These are phyloP conservation scores for Lactarius sp. DNA, from an alignment of 768 basidiomycete species.

Conservation along the genomic window DNA sequence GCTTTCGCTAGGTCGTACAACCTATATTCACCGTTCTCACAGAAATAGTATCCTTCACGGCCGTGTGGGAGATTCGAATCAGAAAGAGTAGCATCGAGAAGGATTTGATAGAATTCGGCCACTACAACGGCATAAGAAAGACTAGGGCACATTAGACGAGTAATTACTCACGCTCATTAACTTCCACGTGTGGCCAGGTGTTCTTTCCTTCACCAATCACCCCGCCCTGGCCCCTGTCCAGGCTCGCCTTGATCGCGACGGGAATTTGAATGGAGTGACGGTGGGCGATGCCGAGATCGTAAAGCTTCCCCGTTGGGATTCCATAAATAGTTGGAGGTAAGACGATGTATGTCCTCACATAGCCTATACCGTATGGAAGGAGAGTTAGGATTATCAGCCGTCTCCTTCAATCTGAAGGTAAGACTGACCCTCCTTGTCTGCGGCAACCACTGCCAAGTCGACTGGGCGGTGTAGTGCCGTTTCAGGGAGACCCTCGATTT, in stretches of 20 bases:
- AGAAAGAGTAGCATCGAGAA: constrained; percentile 38
- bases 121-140: constrained; percentile 30
- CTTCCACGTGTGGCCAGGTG: constrained; percentile 54
- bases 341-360: constrained; percentile 48
- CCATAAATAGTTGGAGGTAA: constrained; percentile 59
- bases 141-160: neutral
- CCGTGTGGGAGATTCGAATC: constrained; percentile 29
- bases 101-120: constrained; percentile 39
- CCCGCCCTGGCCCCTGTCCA: constrained; percentile 47
- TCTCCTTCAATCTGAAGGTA: neutral
- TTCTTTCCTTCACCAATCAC: constrained; percentile 55
- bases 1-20: constrained; percentile 35
- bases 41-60: constrained; percentile 37
- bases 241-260: constrained; percentile 38
- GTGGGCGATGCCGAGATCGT: constrained; percentile 50
- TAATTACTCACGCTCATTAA: constrained; percentile 43
- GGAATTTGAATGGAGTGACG: constrained; percentile 51
- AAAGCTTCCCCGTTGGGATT: constrained; percentile 43
- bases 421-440: constrained; percentile 42
- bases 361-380: constrained; percentile 33
- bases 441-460: constrained; percentile 44
- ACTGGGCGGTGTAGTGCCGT: constrained; percentile 47
- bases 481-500: constrained; percentile 41
- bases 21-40: constrained; percentile 33
- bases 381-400: neutral